Base-by-base conservation (phyloP, 345 rosid species). In the Barbarea vulgaris region DNA sequence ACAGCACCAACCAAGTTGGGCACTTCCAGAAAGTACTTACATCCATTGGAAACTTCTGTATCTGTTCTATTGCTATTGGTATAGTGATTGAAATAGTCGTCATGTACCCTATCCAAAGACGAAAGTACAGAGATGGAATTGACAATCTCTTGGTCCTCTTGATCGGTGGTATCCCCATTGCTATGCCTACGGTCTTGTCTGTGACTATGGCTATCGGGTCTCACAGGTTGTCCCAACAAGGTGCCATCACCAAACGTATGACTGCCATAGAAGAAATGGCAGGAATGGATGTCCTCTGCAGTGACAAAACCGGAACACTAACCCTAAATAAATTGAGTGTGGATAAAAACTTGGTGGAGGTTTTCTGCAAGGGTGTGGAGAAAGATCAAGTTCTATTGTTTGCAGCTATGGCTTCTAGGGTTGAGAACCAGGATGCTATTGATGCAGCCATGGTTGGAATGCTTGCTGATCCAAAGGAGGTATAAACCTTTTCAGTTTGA, bases 101-200 rank as follows among this genome's bases (percentile, higher is more conserved):
- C 75, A 83, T 83, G 86, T 83, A 81, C 81, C 84, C 86, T 33
- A 83, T 83, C 58, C 86, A 83, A 64, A 62, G 22, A 21, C 62
- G 91, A 64, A 19, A 14, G 21, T 89, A 87, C 73, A 88, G 98
- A 46, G 86, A 73, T 47, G 94, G 89, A 33, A 83, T 93, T 17
- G 97, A 93, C 73, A 93, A 91, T 51, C 88, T 93, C 69, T 85
- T 89, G 4, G 97, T 91, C 76, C 82, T 93, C 64, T 91, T 93
- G 66, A 93, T 89, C 34, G 98, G 98, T 76, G 98, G 97, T 78
- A 93, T 93, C 82, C 98, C 98, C 39, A 93, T 93, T 69, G 98
- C 98, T 69, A 91, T 93, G 97, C 97, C 97, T 7, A 93, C 98
- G 1, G 98, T 93, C 75, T 93, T 93, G 84, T 93, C 98, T 28